These are phyloP conservation scores for Maudiozyma humilis DNA, from an alignment of 1,139 yeast species.

Conservation along the genomic window DNA sequence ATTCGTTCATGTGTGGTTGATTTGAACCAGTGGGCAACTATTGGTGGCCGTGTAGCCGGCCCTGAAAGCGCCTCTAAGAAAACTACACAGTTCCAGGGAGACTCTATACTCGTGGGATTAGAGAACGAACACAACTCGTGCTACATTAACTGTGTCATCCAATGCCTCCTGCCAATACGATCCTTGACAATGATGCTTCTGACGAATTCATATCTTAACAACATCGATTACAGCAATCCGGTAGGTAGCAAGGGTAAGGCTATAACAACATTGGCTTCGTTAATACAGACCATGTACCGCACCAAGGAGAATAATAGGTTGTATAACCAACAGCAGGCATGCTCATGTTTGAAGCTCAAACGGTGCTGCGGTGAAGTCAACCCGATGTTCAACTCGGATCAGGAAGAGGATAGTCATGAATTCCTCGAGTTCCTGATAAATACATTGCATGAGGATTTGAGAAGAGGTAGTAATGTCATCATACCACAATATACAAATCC, in stretches of 20 bases:
- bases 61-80: neutral
- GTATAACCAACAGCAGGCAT: neutral
- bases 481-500: neutral
- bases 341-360: conserved; percentile 38
- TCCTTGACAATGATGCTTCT: conserved; percentile 27
- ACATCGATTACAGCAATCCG: conserved; percentile 62
- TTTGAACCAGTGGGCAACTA: neutral
- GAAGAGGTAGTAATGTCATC: conserved; percentile 53
- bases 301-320: conserved; percentile 10
- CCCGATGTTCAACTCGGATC: conserved; percentile 55
- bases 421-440: conserved; percentile 78
- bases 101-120: too few relatives aligned
- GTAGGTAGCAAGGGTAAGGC: conserved; percentile 73
- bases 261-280: conserved; percentile 64
- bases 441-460: conserved; percentile 78
- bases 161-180: conserved; percentile 55
- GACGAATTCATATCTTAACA: conserved; percentile 42
- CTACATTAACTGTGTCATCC: conserved; percentile 86
- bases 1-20: neutral
- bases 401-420: conserved; percentile 92
- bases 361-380: conserved; percentile 56
- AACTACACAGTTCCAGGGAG: too few relatives aligned
- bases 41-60: neutral
- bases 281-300: conserved; percentile 51
- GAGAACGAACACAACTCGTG: conserved; percentile 83